These are phyloP conservation scores for Suillus ampliporus DNA, from an alignment of 768 basidiomycete species.

Conservation along the genomic window DNA sequence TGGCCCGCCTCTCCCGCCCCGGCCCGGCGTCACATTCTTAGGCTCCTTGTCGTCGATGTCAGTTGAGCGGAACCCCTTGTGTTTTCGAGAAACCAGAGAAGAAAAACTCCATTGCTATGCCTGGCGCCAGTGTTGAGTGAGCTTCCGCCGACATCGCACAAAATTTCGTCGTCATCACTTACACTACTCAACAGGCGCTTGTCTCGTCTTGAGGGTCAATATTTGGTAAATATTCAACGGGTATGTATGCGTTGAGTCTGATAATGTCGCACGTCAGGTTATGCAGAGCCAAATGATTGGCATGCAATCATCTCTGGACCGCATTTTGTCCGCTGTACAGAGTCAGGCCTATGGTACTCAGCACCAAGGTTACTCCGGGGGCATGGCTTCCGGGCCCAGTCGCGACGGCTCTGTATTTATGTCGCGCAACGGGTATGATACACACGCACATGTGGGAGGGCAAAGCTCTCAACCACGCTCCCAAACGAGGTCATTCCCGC, in stretches of 20 bases:
- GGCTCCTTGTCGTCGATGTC: conserved; percentile 91
- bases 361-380: conserved; percentile 23
- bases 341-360: conserved; percentile 41
- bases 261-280: conserved; percentile 50
- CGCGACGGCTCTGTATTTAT: conserved; percentile 37
- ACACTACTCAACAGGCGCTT: conserved; percentile 60
- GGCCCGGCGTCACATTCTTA: conserved; percentile 67
- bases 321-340: conserved; percentile 75
- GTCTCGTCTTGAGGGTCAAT: conserved; percentile 85
- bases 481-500: conserved; percentile 65
- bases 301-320: conserved; percentile 88
- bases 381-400: conserved; percentile 23
- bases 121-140: conserved; percentile 77
- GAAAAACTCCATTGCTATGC: conserved; percentile 66
- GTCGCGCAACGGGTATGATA: conserved; percentile 39
- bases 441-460: conserved; percentile 36
- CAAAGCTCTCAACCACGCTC: conserved; percentile 35
- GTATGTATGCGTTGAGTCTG: conserved; percentile 4
- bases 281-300: conserved; percentile 96
- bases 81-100: conserved; percentile 93
- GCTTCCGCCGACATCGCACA: conserved; percentile 1
- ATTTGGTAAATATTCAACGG: conserved; percentile 56
- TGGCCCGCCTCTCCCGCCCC: conserved; percentile 73
- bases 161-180: conserved; percentile 18
- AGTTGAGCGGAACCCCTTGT: conserved; percentile 78